Conservation (phyloP, 352 stramenopile species). For the Blastocystis sp. region DNA sequence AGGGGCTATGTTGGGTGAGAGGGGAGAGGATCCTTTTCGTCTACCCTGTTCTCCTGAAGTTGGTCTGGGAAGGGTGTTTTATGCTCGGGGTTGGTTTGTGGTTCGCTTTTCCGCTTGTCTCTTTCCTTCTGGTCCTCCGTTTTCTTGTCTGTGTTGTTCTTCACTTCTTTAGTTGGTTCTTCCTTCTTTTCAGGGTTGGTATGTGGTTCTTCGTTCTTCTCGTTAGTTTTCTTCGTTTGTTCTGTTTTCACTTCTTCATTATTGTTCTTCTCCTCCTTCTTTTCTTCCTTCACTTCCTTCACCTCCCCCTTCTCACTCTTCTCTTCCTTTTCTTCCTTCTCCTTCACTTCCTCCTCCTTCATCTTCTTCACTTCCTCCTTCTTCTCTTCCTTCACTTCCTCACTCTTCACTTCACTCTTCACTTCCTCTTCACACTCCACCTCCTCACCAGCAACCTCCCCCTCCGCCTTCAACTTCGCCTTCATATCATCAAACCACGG, state of each 20-base stretch:
- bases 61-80: not conserved
- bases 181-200: not conserved
- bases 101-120: not conserved
- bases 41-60: not conserved
- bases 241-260: not conserved
- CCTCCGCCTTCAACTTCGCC: not conserved
- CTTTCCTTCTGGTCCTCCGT: not conserved
- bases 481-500: slow-evolving; percentile 80
- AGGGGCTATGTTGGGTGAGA: too few relatives aligned
- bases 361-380: not conserved
- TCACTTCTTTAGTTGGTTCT: not conserved
- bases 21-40: not conserved
- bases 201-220: not conserved
- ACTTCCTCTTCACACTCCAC: not conserved
- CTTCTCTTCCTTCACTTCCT: not conserved
- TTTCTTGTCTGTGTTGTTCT: not conserved
- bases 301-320: not conserved
- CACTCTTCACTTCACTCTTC: slow-evolving; percentile 5
- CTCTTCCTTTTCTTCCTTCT: not conserved
- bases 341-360: slow-evolving; percentile 3
- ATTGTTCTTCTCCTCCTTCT: not conserved
- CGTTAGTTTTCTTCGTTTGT: not conserved
- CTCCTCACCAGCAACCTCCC: not conserved
- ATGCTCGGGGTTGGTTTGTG: not conserved
- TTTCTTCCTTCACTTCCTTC: not conserved